Base-by-base conservation (phyloP, 139 green algal species). In the Diplosphaera chodatii region DNA sequence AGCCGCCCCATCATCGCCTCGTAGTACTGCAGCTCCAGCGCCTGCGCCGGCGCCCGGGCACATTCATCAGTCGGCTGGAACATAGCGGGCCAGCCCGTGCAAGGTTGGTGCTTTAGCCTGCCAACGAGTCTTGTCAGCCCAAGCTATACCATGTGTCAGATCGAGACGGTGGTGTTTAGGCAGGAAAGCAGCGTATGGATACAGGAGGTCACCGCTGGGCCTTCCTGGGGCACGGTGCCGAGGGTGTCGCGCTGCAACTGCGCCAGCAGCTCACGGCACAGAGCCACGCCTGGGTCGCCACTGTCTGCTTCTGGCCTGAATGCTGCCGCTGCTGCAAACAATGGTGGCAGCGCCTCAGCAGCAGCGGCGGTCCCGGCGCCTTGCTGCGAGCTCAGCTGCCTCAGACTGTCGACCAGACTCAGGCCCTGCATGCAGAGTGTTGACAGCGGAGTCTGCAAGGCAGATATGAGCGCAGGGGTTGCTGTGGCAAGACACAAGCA, bases 11-110 rank as follows among this genome's bases (percentile, higher is more conserved):
- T 67, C 48, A 85, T 48, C 1, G 63, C 56, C 33, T 85, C 77
- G 37, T 72, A 80, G 72, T 78, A 85, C 66, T 72, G 64, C 63
- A 83, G 74, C 69, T 75, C 64, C 27, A 63, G 34, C 1, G 65
- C 78, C 76, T 81, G 76, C 55, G 48, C 13, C 10, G 37, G 37
- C 10, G 37, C n/a, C n/a, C n/a, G n/a, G n/a, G n/a, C n/a, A n/a
- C n/a, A n/a, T n/a, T n/a, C n/a, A n/a, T n/a, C n/a, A n/a, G n/a
- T n/a, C n/a, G n/a, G n/a, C n/a, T n/a, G n/a, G n/a, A n/a, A n/a
- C n/a, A n/a, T n/a, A n/a, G n/a, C n/a, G n/a, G n/a, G n/a, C n/a
- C n/a, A n/a, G n/a, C n/a, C n/a, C n/a, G n/a, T n/a, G n/a, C n/a
- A n/a, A n/a, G n/a, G n/a, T n/a, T n/a, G n/a, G n/a, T n/a, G n/a